Evolutionary conservation across 176 grass and related monocot species (phyloP).

Genomic region (Zizania latifolia): DNA sequence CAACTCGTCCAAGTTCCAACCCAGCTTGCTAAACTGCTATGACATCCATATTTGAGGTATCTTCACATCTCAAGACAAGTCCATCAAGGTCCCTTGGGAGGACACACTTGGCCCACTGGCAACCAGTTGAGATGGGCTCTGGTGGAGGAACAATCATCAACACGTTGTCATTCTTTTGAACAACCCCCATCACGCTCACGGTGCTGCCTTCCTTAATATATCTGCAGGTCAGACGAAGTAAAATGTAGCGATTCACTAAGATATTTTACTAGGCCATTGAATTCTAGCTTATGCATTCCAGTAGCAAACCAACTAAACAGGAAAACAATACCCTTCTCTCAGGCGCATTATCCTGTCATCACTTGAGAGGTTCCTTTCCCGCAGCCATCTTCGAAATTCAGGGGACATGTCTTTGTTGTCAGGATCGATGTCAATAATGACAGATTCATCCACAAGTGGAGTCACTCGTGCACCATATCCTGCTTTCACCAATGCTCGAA

Average conservation of each 20-base stretch:
- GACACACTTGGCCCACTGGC: conserved; percentile 72
- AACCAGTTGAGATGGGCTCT: conserved; percentile 75
- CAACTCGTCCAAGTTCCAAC: conserved; percentile 20
- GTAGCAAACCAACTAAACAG: not conserved
- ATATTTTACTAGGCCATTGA: not conserved
- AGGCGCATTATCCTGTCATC: conserved; percentile 83
- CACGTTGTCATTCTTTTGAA: conserved; percentile 86
- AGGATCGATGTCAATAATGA: conserved; percentile 79
- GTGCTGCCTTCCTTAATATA: conserved; percentile 98
- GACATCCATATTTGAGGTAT: conserved; percentile 85
- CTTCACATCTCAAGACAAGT: conserved; percentile 84
- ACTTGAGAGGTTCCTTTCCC: conserved; percentile 74
- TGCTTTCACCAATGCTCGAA: conserved; percentile 88
- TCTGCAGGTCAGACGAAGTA: conserved; percentile 37
- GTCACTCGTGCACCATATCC: conserved; percentile 70
- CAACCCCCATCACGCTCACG: conserved; percentile 95
- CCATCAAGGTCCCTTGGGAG: conserved; percentile 70
- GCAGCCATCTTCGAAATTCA: conserved; percentile 86
- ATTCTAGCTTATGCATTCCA: conserved; percentile 12
- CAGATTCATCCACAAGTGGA: conserved; percentile 81
- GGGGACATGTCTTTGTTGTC: conserved; percentile 90
- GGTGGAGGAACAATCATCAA: conserved; percentile 83
- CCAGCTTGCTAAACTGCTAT: conserved; percentile 59
- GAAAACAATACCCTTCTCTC: conserved; percentile 87
- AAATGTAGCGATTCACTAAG: not conserved